Evolutionary conservation across 257 asterid genomes (phyloP).

Genomic region (Fraxinus cuspidata): DNA sequence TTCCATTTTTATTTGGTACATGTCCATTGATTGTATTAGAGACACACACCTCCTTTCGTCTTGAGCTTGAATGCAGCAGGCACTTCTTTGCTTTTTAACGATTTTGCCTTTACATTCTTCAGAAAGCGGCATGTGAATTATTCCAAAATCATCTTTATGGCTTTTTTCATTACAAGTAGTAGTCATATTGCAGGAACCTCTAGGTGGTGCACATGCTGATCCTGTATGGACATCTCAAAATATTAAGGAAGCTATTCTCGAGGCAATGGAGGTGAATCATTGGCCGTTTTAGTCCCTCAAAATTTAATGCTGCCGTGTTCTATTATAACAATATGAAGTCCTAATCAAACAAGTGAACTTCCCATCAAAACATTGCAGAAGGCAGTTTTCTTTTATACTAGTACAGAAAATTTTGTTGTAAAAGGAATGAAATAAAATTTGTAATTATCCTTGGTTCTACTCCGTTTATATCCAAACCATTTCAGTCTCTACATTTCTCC

Average conservation of each 20-base stretch:
- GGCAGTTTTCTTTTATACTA: too few relatives aligned
- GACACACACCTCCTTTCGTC: background rate
- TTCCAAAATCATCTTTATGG: background rate
- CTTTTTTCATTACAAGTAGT: background rate
- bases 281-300: background rate
- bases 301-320: background rate
- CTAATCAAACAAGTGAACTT: too few relatives aligned
- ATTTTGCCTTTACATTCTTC: background rate
- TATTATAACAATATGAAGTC: too few relatives aligned
- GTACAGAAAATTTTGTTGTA: too few relatives aligned
- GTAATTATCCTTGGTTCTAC: background rate
- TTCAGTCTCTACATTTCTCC: background rate
- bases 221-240: slow-evolving; percentile 53
- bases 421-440: too few relatives aligned
- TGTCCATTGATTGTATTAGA: background rate
- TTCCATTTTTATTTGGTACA: background rate
- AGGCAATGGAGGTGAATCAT: slow-evolving; percentile 49
- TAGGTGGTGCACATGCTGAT: slow-evolving; percentile 69
- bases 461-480: background rate
- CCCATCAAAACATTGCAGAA: too few relatives aligned
- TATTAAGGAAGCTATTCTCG: slow-evolving; percentile 51
- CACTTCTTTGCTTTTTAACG: too few relatives aligned
- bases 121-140: background rate
- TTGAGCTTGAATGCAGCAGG: background rate
- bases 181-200: slow-evolving; percentile 48